These are phyloP conservation scores for Sphaerulina musiva DNA, from an alignment of 2,329 filamentous ascomycete genomes.

Conservation along the genomic window DNA sequence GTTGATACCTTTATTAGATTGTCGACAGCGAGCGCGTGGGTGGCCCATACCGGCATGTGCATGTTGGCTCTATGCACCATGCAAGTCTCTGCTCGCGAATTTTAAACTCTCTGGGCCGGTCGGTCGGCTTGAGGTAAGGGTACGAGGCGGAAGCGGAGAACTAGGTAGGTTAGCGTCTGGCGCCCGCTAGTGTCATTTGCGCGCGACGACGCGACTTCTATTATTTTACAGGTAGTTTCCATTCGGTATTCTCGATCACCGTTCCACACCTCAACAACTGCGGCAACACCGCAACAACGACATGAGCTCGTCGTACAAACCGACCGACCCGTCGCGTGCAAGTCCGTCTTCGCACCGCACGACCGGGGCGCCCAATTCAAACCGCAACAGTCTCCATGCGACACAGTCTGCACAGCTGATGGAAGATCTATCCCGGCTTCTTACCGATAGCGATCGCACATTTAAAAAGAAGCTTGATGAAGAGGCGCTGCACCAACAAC, in stretches of 20 bases:
- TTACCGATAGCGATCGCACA: slow-evolving; percentile 15
- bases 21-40: not conserved
- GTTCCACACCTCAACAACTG: too few species aligned
- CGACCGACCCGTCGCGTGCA: slow-evolving; percentile 10
- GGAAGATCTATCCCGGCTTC: slow-evolving; percentile 16
- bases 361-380: slow-evolving; percentile 7
- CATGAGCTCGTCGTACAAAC: slow-evolving; percentile 18
- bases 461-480: slow-evolving; percentile 19
- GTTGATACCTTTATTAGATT: not conserved
- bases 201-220: too few species aligned
- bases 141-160: too few species aligned
- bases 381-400: slow-evolving; percentile 5
- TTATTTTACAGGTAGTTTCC: too few species aligned
- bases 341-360: slow-evolving; percentile 14
- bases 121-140: too few species aligned
- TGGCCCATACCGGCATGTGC: not conserved
- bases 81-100: not conserved
- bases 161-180: too few species aligned
- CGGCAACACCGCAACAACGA: not conserved
- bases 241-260: too few species aligned
- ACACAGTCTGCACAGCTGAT: slow-evolving; percentile 6
- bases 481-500: slow-evolving; percentile 14
- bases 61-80: not conserved
- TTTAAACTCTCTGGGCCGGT: too few species aligned
- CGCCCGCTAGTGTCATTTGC: too few species aligned